A percentile compares a stretch with the other conserved stretches of the same genome.
Conservation (phyloP, 352 stramenopile genomes). For the Phytophthora litchii region DNA sequence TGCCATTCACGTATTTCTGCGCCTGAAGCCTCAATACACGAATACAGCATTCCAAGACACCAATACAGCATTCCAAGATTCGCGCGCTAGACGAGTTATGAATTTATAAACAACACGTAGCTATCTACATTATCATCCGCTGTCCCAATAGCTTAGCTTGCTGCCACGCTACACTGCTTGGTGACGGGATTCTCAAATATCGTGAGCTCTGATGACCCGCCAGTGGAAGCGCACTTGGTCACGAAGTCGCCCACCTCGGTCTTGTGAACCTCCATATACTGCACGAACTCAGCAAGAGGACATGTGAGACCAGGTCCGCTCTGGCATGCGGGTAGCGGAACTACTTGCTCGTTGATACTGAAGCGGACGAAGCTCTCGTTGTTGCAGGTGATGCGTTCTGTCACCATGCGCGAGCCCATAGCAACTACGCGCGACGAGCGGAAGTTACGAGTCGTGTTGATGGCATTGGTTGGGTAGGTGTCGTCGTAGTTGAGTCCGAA, state of each 20-base stretch:
- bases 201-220: slow-evolving; percentile 42
- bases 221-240: slow-evolving; percentile 40
- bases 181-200: slow-evolving; percentile 53
- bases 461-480: slow-evolving; percentile 40
- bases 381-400: slow-evolving; percentile 52
- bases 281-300: slow-evolving; percentile 42
- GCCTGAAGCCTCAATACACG: too few relatives aligned
- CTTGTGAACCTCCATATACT: slow-evolving; percentile 46
- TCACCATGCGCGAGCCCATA: slow-evolving; percentile 55
- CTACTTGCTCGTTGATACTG: slow-evolving; percentile 56
- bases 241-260: slow-evolving; percentile 52
- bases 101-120: neutral
- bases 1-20: too few relatives aligned
- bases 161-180: slow-evolving; percentile 42
- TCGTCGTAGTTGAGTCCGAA: slow-evolving; percentile 54
- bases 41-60: too few relatives aligned
- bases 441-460: slow-evolving; percentile 44
- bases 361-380: slow-evolving; percentile 50
- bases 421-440: slow-evolving; percentile 46
- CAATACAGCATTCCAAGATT: too few relatives aligned
- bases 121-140: too few relatives aligned
- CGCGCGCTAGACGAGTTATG: too few relatives aligned
- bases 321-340: slow-evolving; percentile 48
- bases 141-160: slow-evolving; percentile 13
- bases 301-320: slow-evolving; percentile 56